Evolutionary conservation across 2,329 filamentous ascomycete species (phyloP).

Genomic region (Claviceps spartinae): DNA sequence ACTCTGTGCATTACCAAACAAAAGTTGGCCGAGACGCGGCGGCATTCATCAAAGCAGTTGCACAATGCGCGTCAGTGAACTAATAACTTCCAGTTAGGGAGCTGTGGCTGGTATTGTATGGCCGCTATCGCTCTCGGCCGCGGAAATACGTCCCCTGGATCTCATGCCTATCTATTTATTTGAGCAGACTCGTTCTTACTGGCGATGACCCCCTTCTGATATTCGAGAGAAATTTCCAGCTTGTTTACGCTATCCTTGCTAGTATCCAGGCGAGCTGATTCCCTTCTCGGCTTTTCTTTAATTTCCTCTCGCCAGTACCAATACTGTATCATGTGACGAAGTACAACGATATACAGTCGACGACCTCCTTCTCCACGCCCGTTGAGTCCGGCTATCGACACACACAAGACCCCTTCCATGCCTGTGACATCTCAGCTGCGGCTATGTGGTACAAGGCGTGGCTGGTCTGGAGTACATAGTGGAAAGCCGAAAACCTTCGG

Average conservation of each 20-base stretch:
- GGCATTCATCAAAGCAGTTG: not conserved
- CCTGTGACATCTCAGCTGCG: not conserved
- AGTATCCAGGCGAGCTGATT: not conserved
- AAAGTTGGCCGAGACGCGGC: not conserved
- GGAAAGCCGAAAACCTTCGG: slow-evolving; percentile 9
- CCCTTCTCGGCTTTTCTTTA: not conserved
- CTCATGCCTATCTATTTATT: not conserved
- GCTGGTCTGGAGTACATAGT: not conserved
- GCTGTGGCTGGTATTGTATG: not conserved
- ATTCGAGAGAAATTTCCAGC: not conserved
- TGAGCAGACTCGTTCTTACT: not conserved
- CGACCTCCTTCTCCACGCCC: not conserved
- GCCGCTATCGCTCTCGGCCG: not conserved
- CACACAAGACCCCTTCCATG: not conserved
- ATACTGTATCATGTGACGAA: not conserved
- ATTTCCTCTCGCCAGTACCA: not conserved
- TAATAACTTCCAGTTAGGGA: not conserved
- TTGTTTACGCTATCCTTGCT: not conserved
- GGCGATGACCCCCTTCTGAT: too few species aligned
- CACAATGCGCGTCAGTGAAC: not conserved
- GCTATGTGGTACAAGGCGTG: slow-evolving; percentile 1
- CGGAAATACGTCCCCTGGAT: not conserved
- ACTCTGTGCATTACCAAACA: not conserved
- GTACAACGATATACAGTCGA: not conserved
- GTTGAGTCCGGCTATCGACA: not conserved